Conservation (phyloP, 129 eudicot genomes). For the Helianthus tuberosus region DNA sequence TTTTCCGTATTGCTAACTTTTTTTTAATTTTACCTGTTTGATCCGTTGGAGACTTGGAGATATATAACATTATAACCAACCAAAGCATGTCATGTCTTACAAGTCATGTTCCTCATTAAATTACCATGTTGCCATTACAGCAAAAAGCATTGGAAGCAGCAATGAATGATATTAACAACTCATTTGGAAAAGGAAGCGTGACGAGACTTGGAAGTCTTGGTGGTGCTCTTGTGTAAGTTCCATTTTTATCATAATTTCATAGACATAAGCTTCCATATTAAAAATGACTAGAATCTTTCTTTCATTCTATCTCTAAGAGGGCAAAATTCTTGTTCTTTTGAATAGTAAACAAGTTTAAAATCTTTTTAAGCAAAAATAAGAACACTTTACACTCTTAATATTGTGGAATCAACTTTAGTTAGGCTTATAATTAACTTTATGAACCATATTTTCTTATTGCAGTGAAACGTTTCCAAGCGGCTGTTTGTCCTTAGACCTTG, state of each 20-base stretch:
- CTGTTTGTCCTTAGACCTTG: slow-evolving; percentile 94
- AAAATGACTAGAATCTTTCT: slow-evolving; percentile 8
- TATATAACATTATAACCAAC: neutral
- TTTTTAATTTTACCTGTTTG: neutral
- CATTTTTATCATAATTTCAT: slow-evolving; percentile 6
- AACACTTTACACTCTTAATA: slow-evolving; percentile 18
- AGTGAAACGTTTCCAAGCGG: slow-evolving; percentile 99
- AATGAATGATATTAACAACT: slow-evolving; percentile 92
- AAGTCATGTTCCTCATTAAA: neutral
- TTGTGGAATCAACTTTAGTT: neutral
- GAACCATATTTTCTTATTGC: slow-evolving; percentile 26
- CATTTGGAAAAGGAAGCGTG: slow-evolving; percentile 98
- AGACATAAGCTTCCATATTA: neutral
- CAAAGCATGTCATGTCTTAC: neutral
- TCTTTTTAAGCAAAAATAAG: neutral
- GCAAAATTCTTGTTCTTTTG: neutral
- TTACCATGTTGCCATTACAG: slow-evolving; percentile 42
- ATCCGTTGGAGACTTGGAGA: neutral
- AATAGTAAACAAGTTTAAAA: neutral
- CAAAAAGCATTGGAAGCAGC: slow-evolving; percentile 99
- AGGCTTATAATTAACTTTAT: slow-evolving; percentile 8
- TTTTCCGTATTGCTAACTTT: neutral
- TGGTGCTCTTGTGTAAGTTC: slow-evolving; percentile 95
- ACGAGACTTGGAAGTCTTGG: slow-evolving; percentile 99
- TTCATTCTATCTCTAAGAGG: neutral